These are phyloP conservation scores for Sphaerostilbella broomeana DNA, from an alignment of 2,329 filamentous ascomycete species.

Conservation along the genomic window DNA sequence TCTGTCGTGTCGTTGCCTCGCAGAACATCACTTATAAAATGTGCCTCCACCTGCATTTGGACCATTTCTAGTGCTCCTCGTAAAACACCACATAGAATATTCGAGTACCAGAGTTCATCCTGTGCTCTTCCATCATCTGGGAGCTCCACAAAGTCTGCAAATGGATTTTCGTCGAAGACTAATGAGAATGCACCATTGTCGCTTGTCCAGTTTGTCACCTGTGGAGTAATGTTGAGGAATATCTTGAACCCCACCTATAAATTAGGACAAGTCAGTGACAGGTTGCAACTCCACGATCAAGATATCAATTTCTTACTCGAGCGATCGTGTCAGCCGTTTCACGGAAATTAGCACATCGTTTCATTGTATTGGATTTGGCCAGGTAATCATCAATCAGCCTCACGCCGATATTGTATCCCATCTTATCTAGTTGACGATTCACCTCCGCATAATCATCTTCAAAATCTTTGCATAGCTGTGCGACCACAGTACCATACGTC, in stretches of 20 bases:
- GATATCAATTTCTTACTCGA: constrained; percentile 50
- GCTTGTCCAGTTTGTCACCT: constrained; percentile 89
- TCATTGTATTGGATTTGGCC: constrained; percentile 85
- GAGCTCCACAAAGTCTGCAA: constrained; percentile 95
- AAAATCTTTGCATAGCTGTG: constrained; percentile 93
- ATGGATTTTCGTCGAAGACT: constrained; percentile 92
- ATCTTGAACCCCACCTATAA: constrained; percentile 93
- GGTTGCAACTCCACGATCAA: too few species aligned
- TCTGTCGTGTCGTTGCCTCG: constrained; percentile 94
- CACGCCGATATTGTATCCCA: constrained; percentile 98
- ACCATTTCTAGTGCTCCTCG: constrained; percentile 95
- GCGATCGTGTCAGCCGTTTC: constrained; percentile 97
- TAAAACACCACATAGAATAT: constrained; percentile 89
- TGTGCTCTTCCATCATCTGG: constrained; percentile 93
- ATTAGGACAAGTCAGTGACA: constrained; percentile 16
- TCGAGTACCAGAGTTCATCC: constrained; percentile 97
- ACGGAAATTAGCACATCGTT: constrained; percentile 83
- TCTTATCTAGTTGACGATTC: constrained; percentile 96
- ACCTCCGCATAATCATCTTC: constrained; percentile 91
- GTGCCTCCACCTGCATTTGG: constrained; percentile 97
- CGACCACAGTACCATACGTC: constrained; percentile 96
- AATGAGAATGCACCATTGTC: constrained; percentile 96
- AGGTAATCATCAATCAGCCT: constrained; percentile 96
- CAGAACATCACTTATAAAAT: constrained; percentile 90
- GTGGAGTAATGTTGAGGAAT: constrained; percentile 92